A percentile compares a stretch with the other conserved stretches of the same genome.
Conservation (phyloP, 1,139 yeast species). For the Debaryomyces nepalensis region DNA sequence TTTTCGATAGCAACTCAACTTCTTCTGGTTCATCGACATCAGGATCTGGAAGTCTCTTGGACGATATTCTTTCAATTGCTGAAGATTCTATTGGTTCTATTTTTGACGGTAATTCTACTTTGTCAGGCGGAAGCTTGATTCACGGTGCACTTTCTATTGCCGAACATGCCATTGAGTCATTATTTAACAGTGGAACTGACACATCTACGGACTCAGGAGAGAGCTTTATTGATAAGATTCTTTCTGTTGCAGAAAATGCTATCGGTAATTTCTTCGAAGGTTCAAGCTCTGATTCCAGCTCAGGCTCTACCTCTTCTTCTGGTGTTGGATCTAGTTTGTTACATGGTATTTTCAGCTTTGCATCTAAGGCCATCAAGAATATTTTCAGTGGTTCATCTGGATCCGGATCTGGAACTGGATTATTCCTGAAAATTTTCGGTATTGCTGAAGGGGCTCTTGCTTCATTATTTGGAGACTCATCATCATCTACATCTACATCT, state of each 20-base stretch:
- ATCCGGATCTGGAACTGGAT: slow-evolving; percentile 12
- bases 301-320: slow-evolving; percentile 18
- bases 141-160: slow-evolving; percentile 10
- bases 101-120: slow-evolving; percentile 10
- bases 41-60: slow-evolving; percentile 16
- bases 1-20: slow-evolving; percentile 4
- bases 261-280: slow-evolving; percentile 19
- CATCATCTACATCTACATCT: slow-evolving; percentile 12
- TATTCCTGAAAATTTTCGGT: slow-evolving; percentile 16
- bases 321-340: slow-evolving; percentile 20
- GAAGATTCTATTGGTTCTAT: slow-evolving; percentile 13
- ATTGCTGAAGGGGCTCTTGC: slow-evolving; percentile 15
- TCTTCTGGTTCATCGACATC: slow-evolving; percentile 5
- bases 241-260: slow-evolving; percentile 13
- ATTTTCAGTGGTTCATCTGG: slow-evolving; percentile 19
- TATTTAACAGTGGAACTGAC: slow-evolving; percentile 2
- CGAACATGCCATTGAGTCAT: slow-evolving; percentile 10
- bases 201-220: slow-evolving; percentile 7
- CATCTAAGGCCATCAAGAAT: slow-evolving; percentile 22
- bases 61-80: slow-evolving; percentile 18
- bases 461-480: slow-evolving; percentile 14
- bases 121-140: slow-evolving; percentile 13
- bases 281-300: slow-evolving; percentile 14
- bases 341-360: slow-evolving; percentile 22
- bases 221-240: slow-evolving; percentile 10